These are phyloP conservation scores for Panus rudis DNA, from an alignment of 768 basidiomycete species.

Conservation along the genomic window DNA sequence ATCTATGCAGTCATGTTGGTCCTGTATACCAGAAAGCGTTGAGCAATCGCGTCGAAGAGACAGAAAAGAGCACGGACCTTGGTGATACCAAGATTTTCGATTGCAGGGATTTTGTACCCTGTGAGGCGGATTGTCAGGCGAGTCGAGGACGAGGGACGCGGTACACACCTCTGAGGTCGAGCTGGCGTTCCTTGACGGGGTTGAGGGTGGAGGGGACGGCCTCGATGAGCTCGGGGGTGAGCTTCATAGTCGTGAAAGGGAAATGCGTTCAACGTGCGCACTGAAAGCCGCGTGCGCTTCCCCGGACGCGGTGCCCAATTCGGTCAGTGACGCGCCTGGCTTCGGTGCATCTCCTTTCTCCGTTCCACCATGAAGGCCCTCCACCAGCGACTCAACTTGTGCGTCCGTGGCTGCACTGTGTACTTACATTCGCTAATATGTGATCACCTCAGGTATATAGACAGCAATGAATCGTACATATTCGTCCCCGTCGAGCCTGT, in stretches of 20 bases:
- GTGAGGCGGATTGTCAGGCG: constrained; percentile 17
- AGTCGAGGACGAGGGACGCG: not conserved
- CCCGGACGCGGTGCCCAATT: not conserved
- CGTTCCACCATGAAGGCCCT: constrained; percentile 53
- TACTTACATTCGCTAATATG: constrained; percentile 1
- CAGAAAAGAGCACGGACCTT: constrained; percentile 41
- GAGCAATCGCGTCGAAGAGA: constrained; percentile 12
- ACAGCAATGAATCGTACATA: constrained; percentile 69
- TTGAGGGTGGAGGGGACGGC: constrained; percentile 74
- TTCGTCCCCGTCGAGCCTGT: constrained; percentile 63
- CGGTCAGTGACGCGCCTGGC: constrained; percentile 1
- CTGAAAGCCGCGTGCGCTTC: not conserved
- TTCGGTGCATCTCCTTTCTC: constrained; percentile 8
- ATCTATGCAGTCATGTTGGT: constrained; percentile 92
- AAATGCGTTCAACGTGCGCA: constrained; percentile 8
- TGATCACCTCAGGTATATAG: constrained; percentile 48
- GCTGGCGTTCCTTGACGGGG: constrained; percentile 81
- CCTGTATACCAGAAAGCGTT: constrained; percentile 35
- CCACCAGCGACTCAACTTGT: constrained; percentile 73
- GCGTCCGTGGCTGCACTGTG: constrained; percentile 12
- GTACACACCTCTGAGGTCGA: constrained; percentile 78
- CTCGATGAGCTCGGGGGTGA: constrained; percentile 89
- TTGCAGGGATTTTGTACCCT: constrained; percentile 93
- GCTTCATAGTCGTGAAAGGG: constrained; percentile 53
- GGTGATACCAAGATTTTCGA: constrained; percentile 95